A percentile compares a stretch with the other conserved stretches of the same genome.
These are phyloP conservation scores for Candida glucosophila DNA, from an alignment of 1,139 yeast genomes.

Conservation along the genomic window DNA sequence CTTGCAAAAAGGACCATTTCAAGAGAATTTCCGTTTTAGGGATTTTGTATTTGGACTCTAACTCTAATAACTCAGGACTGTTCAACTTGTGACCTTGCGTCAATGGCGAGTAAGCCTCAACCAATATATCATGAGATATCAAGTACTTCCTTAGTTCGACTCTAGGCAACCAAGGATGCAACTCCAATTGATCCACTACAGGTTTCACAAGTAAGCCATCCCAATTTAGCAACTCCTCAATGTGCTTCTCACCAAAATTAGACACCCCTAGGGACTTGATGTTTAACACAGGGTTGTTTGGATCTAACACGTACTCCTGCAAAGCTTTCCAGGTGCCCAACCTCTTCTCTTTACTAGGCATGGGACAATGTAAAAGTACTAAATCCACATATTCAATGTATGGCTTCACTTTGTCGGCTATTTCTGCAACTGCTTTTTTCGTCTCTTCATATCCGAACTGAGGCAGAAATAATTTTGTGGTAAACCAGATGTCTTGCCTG, in stretches of 20 bases:
- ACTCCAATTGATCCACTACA: constrained; percentile 36
- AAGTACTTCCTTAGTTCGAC: constrained; percentile 29
- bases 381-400: constrained; percentile 40
- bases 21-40: constrained; percentile 22
- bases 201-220: constrained; percentile 28
- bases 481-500: constrained; percentile 27
- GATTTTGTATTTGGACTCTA: constrained; percentile 16
- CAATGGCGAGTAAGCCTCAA: constrained; percentile 70
- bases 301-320: constrained; percentile 24
- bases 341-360: constrained; percentile 19
- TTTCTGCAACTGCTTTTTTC: constrained; percentile 39
- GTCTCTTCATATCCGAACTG: constrained; percentile 56
- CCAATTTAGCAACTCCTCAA: constrained; percentile 28
- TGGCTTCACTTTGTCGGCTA: constrained; percentile 20
- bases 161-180: constrained; percentile 40
- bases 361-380: constrained; percentile 29
- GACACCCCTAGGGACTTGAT: constrained; percentile 35
- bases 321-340: constrained; percentile 32
- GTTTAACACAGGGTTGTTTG: constrained; percentile 18
- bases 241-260: constrained; percentile 26
- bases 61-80: constrained; percentile 37
- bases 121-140: constrained; percentile 31
- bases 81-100: constrained; percentile 50
- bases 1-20: constrained; percentile 38
- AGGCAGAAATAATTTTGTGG: constrained; percentile 55